Evolutionary conservation across 306 rosid genomes (phyloP).

Genomic region (Castanopsis chinensis): DNA sequence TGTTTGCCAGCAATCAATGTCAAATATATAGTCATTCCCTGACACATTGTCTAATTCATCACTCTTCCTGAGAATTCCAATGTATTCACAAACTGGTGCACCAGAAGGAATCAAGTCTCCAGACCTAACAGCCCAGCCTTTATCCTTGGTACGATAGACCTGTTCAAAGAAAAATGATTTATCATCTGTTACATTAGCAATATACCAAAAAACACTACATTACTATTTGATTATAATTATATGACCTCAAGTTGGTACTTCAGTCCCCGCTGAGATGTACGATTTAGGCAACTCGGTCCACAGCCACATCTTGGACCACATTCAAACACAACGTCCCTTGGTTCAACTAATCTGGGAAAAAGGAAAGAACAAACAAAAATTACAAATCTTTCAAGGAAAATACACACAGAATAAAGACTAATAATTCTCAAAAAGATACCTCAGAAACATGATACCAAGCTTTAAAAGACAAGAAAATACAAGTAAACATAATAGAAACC

Average conservation of each 20-base stretch:
- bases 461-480: not conserved
- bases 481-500: not conserved
- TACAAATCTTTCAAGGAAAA: not conserved
- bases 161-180: conserved; percentile 14
- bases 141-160: conserved; percentile 86
- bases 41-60: conserved; percentile 64
- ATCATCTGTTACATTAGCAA: not conserved
- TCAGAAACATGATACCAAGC: not conserved
- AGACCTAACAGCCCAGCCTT: conserved; percentile 96
- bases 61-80: conserved; percentile 65
- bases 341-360: conserved; percentile 77
- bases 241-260: conserved; percentile 79
- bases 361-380: not conserved
- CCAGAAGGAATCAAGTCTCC: conserved; percentile 98
- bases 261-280: conserved; percentile 76
- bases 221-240: not conserved
- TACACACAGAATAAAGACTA: not conserved
- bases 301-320: conserved; percentile 94
- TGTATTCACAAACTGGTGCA: conserved; percentile 94
- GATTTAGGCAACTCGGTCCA: conserved; percentile 78
- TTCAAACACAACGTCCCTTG: conserved; percentile 85
- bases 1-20: conserved; percentile 90
- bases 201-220: not conserved
- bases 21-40: conserved; percentile 82
- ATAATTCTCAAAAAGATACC: not conserved